A percentile compares a stretch with the other conserved stretches of the same genome.
Conservation (phyloP, 176 grass and related monocot species). For the Oryza officinalis region DNA sequence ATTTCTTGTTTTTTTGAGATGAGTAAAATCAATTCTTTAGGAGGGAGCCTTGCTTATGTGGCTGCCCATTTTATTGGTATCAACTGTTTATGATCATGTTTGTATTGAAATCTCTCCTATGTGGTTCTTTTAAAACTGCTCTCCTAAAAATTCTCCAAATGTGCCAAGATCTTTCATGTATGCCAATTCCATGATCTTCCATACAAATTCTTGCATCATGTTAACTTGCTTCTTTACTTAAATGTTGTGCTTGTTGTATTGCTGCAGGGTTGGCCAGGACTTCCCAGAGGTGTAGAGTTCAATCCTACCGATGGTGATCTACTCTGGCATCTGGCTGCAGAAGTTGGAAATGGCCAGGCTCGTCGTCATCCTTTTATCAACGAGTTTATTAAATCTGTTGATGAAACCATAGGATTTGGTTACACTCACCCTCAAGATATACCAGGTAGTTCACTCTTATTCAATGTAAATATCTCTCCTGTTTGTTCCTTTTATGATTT, state of each 20-base stretch:
- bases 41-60: neutral
- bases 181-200: neutral
- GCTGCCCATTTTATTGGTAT: neutral
- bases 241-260: slow-evolving; percentile 22
- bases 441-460: slow-evolving; percentile 51
- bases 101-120: neutral
- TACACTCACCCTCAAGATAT: slow-evolving; percentile 64
- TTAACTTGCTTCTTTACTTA: slow-evolving; percentile 30
- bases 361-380: slow-evolving; percentile 75
- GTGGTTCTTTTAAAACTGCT: neutral
- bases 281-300: slow-evolving; percentile 87
- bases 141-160: neutral
- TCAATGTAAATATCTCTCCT: slow-evolving; percentile 25
- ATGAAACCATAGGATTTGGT: slow-evolving; percentile 46
- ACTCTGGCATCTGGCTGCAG: slow-evolving; percentile 78
- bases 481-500: neutral
- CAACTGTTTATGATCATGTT: neutral
- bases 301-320: slow-evolving; percentile 73
- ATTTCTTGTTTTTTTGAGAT: too few relatives aligned
- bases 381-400: slow-evolving; percentile 66
- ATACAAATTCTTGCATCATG: neutral
- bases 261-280: slow-evolving; percentile 66
- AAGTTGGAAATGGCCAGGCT: slow-evolving; percentile 53
- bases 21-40: neutral
- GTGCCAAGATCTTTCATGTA: neutral